phyloP scores from a whole-genome alignment of 176 grass and related monocot genomes.

The Poa annua region DNA sequence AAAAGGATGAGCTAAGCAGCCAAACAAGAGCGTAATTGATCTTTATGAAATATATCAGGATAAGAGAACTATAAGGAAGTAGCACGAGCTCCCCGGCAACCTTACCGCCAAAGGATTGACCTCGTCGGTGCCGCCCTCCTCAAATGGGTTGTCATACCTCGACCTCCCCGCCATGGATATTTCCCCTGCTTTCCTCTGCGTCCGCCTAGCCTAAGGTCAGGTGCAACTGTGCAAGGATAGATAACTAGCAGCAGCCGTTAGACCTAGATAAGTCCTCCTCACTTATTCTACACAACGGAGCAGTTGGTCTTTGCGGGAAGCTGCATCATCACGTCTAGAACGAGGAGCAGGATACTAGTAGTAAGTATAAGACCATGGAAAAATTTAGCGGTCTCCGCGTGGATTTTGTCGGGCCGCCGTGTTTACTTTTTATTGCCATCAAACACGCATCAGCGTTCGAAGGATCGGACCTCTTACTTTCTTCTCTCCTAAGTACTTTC shows the following conservation, averaged over 20 bases:
- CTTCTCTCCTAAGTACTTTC: neutral
- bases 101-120: slow-evolving; percentile 66
- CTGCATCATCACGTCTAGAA: slow-evolving; percentile 39
- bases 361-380: neutral
- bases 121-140: slow-evolving; percentile 51
- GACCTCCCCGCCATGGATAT: slow-evolving; percentile 55
- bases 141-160: slow-evolving; percentile 62
- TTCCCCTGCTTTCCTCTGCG: neutral
- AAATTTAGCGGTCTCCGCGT: slow-evolving; percentile 37
- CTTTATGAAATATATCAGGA: neutral
- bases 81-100: slow-evolving; percentile 12
- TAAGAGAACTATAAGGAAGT: neutral
- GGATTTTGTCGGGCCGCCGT: slow-evolving; percentile 41
- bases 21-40: neutral
- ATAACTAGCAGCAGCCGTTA: slow-evolving; percentile 5
- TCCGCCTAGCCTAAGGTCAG: slow-evolving; percentile 25
- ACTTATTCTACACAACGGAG: neutral
- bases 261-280: slow-evolving; percentile 24
- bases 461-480: neutral
- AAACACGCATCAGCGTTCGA: neutral
- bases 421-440: slow-evolving; percentile 46
- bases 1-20: too few species aligned
- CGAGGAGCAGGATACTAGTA: neutral
- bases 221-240: neutral
- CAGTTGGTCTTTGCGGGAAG: slow-evolving; percentile 7